These are phyloP conservation scores for Cladosporium velox DNA, from an alignment of 2,329 filamentous ascomycete species.

Conservation along the genomic window DNA sequence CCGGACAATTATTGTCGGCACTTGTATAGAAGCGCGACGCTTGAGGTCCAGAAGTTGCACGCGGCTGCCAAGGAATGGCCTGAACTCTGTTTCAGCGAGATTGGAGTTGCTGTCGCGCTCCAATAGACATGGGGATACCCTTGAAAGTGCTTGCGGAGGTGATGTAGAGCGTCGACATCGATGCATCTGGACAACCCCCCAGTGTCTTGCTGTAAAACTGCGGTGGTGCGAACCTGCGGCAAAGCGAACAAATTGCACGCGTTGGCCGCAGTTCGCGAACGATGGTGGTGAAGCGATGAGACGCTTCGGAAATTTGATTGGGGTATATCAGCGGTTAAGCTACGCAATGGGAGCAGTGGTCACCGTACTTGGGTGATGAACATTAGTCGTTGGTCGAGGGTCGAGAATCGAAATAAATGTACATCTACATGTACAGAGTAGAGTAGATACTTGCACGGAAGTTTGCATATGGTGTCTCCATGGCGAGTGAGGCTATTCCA, in stretches of 20 bases:
- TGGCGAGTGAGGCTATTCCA: background rate
- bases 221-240: background rate
- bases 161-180: background rate
- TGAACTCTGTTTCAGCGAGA: slow-evolving; percentile 3
- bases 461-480: background rate
- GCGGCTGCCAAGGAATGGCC: slow-evolving; percentile 4
- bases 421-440: background rate
- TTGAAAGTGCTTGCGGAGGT: background rate
- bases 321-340: background rate
- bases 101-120: background rate
- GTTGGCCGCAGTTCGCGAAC: background rate
- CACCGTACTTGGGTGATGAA: background rate
- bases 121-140: background rate
- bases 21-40: background rate
- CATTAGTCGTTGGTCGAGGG: background rate
- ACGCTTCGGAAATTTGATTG: background rate
- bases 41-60: background rate
- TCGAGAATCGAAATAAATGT: background rate
- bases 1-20: background rate
- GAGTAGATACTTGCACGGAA: background rate
- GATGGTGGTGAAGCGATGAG: background rate
- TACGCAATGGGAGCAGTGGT: background rate
- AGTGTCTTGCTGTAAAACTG: background rate
- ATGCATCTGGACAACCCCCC: background rate
- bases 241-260: background rate